Percentiles rank a stretch among this genome's conserved stretches.
These are phyloP conservation scores for Nemania sp. DNA, from an alignment of 2,329 filamentous ascomycete species.

Conservation along the genomic window DNA sequence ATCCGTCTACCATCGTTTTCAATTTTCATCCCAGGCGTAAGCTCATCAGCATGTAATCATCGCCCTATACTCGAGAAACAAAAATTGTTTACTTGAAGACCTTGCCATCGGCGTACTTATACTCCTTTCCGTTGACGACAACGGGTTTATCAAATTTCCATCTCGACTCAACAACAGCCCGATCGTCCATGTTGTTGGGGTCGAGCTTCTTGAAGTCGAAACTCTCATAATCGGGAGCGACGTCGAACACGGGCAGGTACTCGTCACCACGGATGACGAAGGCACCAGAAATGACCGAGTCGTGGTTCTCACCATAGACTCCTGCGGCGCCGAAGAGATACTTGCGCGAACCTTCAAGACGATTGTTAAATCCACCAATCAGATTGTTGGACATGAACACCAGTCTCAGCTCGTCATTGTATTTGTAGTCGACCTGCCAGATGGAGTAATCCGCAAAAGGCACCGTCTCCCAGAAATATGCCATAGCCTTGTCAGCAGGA, in stretches of 20 bases:
- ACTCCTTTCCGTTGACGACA: constrained; percentile 81
- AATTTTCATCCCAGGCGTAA: constrained; percentile 27
- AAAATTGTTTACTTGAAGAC: constrained; percentile 86
- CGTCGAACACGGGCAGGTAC: constrained; percentile 82
- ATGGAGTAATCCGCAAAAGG: constrained; percentile 95
- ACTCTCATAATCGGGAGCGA: constrained; percentile 95
- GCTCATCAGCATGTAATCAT: constrained; percentile 36
- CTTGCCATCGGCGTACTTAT: constrained; percentile 88
- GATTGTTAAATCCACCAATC: constrained; percentile 96
- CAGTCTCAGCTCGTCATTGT: constrained; percentile 96
- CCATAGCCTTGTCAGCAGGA: constrained; percentile 81
- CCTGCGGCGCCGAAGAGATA: constrained; percentile 90
- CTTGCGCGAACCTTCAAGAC: constrained; percentile 97
- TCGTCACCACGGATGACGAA: constrained; percentile 96
- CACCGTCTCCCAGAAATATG: constrained; percentile 98
- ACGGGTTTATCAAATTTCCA: constrained; percentile 93
- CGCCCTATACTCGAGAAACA: constrained; percentile 18
- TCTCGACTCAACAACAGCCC: constrained; percentile 79
- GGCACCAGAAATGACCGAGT: constrained; percentile 88
- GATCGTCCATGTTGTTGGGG: constrained; percentile 80
- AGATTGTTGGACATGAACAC: constrained; percentile 99
- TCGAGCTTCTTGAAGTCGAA: constrained; percentile 98
- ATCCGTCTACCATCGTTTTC: constrained; percentile 17
- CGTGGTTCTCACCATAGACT: constrained; percentile 86
- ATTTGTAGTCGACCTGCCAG: constrained; percentile 96